phyloP scores from a whole-genome alignment of 2,329 filamentous ascomycete species.

The Scedosporium boydii region DNA sequence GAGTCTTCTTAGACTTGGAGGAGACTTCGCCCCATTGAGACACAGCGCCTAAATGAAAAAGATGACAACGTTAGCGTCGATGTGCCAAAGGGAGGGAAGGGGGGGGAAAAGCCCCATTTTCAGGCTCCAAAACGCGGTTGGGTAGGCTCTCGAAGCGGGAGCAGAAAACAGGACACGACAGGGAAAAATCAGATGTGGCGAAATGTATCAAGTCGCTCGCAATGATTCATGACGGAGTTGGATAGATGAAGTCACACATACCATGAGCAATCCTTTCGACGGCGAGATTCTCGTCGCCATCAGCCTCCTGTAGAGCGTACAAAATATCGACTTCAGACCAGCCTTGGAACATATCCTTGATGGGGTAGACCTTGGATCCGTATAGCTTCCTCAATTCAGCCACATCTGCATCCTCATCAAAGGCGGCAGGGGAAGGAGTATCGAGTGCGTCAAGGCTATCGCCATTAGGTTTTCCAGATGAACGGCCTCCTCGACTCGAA shows the following conservation, averaged over 20 bases:
- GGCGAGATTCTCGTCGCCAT: slow-evolving; percentile 66
- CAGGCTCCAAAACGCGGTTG: not conserved
- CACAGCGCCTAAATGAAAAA: slow-evolving; percentile 50
- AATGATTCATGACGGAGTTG: slow-evolving; percentile 1
- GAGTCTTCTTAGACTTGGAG: slow-evolving; percentile 66
- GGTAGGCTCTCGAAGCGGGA: not conserved
- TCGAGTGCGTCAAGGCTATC: slow-evolving; percentile 52
- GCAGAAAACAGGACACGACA: slow-evolving; percentile 8
- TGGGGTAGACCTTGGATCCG: slow-evolving; percentile 63
- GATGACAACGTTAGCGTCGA: not conserved
- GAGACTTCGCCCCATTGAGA: slow-evolving; percentile 77
- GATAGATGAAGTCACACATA: slow-evolving; percentile 27
- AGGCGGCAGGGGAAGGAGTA: slow-evolving; percentile 25
- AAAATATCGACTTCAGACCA: slow-evolving; percentile 95
- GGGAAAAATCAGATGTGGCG: not conserved
- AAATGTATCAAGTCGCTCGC: not conserved
- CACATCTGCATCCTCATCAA: slow-evolving; percentile 81
- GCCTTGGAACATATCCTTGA: slow-evolving; percentile 89
- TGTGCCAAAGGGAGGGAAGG: not conserved
- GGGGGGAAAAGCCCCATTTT: no score
- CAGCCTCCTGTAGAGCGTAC: slow-evolving; percentile 81
- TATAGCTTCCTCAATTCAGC: slow-evolving; percentile 89
- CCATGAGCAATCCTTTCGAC: slow-evolving; percentile 74
- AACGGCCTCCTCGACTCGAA: slow-evolving; percentile 62
- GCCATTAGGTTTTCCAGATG: slow-evolving; percentile 58